Evolutionary conservation across 805 yeast genomes (phyloP).

Genomic region (Vanderwaltozyma yarrowii): DNA sequence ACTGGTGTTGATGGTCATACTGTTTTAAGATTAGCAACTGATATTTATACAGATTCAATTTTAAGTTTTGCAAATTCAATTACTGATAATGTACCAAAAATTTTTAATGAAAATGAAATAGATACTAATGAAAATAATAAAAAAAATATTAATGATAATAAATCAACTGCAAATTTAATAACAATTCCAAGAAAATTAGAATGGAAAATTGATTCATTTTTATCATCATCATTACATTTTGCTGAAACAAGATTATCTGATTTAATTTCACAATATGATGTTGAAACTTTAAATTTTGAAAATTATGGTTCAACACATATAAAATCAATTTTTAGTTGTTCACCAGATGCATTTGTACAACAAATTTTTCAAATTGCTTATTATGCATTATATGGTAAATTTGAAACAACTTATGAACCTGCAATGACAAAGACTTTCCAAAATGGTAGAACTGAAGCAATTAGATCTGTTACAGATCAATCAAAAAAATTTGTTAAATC

Average conservation of each 20-base stretch:
- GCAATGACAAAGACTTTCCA: constrained; percentile 86
- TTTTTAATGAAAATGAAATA: constrained; percentile 10
- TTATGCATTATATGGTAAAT: constrained; percentile 84
- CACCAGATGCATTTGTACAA: constrained; percentile 92
- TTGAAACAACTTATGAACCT: constrained; percentile 91
- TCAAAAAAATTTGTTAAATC: constrained; percentile 76
- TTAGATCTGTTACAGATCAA: constrained; percentile 72
- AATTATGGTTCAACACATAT: constrained; percentile 66
- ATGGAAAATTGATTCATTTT: constrained; percentile 73
- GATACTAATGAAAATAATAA: neutral
- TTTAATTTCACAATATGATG: constrained; percentile 81
- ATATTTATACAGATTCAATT: constrained; percentile 85
- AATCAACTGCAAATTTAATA: constrained; percentile 32
- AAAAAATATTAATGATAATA: neutral
- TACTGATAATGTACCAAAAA: constrained; percentile 42
- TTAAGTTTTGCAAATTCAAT: constrained; percentile 77
- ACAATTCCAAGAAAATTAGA: constrained; percentile 80
- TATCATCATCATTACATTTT: constrained; percentile 71
- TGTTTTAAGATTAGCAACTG: constrained; percentile 76
- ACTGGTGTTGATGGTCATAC: constrained; percentile 97
- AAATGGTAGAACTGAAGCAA: constrained; percentile 91
- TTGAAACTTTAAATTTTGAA: constrained; percentile 63
- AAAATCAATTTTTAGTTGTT: constrained; percentile 65
- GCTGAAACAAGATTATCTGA: constrained; percentile 87
- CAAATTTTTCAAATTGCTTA: constrained; percentile 91